Base-by-base conservation (phyloP, 768 basidiomycete species). In the Mycena venus region DNA sequence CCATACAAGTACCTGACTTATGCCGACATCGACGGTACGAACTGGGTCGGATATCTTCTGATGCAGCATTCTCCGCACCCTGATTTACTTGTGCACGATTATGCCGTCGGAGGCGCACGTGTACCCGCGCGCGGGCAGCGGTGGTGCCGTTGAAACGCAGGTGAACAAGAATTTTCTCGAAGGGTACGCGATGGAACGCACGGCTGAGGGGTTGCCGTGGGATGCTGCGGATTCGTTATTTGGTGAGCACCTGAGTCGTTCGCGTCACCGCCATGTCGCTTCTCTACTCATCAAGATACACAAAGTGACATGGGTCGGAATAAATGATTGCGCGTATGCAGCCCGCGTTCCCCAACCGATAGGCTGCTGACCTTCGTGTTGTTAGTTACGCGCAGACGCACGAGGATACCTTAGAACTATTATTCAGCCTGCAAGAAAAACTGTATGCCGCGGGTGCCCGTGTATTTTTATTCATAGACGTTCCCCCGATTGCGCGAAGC, bases 31-130 rank as follows among this genome's bases (percentile, higher is more conserved):
- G 85, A 82, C 38, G 78, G 82, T 47, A 88, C 91, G 10, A 93
- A 92, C 79, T 93, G 92, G 92, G 89, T 93, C 38, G 89, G 91
- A 2, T 86, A 90, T 78, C 82, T 91, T n/a, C 81, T 91, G 59
- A 87, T 84, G 11, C 83, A 86, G 66, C 83, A 86, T 68, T 78
- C 79, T 67, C 85, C 85, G n/a, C 79, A 80, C 40, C 84, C 85
- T 8, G 77, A 82, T 2, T 73, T 91, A 31, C 82, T 92, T 1
- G 90, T 91, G 5, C 90, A 90, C 77, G 84, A 92, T 79, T 92
- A 90, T 79, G 92, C 91, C 0, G 78, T 81, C 11, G 90, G 91
- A 0, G 92, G 92, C 0, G 85, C 88, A 66, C 85, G 82, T 9
- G 83, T 91, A 0, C 68, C 51, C 87, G 86, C 15, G 84, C 91